Base-by-base conservation (phyloP, 371 early-diverging fungal genomes). In the Mortierella polycephala region DNA sequence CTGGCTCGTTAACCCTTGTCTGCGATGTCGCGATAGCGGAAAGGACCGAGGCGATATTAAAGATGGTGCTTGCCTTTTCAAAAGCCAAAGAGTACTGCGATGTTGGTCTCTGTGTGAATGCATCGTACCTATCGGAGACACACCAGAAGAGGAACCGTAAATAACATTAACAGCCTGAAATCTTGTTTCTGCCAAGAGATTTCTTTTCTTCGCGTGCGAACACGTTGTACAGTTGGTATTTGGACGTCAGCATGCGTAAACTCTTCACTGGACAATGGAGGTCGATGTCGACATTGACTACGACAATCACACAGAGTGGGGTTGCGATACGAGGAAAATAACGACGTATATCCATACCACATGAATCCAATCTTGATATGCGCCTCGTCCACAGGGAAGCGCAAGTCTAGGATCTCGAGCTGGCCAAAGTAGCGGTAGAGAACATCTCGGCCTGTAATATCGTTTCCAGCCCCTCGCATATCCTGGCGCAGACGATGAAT, bases 381-480 rank as follows among this genome's bases (percentile, higher is more conserved):
- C 52, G 94, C 92, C 74, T 96, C 96, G 73, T 96, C 96, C 9
- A 97, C 90, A 20, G 93, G 94, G 75, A 98, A 96, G 40, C 97
- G 90, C 60, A 96, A 83, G 73, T 96, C 98, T n/a, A 98, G 83
- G 12, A 96, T 84, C 72, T 98, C 98, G 51, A 98, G 83, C 73
- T 98, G 99, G 40, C 96, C 96, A 86, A 95, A 97, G 83, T 98
- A 98, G 39, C 96, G 91, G 82, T 95, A 97, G 45, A 97, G 84
- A 42, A 98, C 87, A 82, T 98, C 97, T 54, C 96, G 81, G 21
- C 97, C 98, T 1, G 95, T 96, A 52, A 89, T 75, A 76, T 98
- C 97, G 59, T 91, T 92, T 39, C 95, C 96, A 46, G 96, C 96
- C 44, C 97, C 97, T 37, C 96, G 93, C 83, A 93, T 94, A 79